Percentiles rank a stretch among this genome's conserved stretches.
Evolutionary conservation across 495 filamentous ascomycete genomes (phyloP).

Genomic region (Cudoniella acicularis): DNA sequence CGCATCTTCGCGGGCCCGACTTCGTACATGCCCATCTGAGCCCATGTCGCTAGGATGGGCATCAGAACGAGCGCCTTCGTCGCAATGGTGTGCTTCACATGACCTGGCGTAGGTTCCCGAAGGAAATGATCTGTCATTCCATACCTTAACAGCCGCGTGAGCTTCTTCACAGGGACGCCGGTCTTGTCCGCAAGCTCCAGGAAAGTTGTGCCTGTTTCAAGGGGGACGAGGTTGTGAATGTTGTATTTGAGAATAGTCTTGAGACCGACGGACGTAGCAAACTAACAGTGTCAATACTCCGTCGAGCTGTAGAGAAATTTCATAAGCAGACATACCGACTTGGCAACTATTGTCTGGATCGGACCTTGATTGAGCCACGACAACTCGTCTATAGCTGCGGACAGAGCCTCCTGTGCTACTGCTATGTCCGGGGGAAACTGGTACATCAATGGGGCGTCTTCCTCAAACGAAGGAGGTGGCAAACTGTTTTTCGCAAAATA

Average conservation of each 20-base stretch:
- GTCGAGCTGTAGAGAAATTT: neutral
- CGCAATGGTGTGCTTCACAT: neutral
- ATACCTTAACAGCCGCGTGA: conserved; percentile 1
- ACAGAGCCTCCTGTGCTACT: neutral
- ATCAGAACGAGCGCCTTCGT: neutral
- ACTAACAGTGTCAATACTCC: neutral
- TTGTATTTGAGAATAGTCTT: conserved; percentile 1
- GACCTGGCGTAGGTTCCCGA: neutral
- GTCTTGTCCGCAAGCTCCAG: neutral
- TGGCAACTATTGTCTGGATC: neutral
- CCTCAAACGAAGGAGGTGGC: neutral
- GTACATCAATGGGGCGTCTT: neutral
- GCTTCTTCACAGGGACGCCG: neutral
- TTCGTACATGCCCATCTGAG: neutral
- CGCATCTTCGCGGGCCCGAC: neutral
- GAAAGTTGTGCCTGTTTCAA: conserved; percentile 3
- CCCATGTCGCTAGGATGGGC: neutral
- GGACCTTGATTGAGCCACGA: neutral
- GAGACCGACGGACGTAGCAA: neutral
- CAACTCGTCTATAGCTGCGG: neutral
- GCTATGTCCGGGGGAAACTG: neutral
- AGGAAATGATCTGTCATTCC: conserved; percentile 1
- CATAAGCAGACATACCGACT: neutral
- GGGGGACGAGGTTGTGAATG: conserved; percentile 1
- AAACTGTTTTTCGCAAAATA: neutral